Evolutionary conservation across 495 filamentous ascomycete species (phyloP).

Genomic region (Articulospora tetracladia): DNA sequence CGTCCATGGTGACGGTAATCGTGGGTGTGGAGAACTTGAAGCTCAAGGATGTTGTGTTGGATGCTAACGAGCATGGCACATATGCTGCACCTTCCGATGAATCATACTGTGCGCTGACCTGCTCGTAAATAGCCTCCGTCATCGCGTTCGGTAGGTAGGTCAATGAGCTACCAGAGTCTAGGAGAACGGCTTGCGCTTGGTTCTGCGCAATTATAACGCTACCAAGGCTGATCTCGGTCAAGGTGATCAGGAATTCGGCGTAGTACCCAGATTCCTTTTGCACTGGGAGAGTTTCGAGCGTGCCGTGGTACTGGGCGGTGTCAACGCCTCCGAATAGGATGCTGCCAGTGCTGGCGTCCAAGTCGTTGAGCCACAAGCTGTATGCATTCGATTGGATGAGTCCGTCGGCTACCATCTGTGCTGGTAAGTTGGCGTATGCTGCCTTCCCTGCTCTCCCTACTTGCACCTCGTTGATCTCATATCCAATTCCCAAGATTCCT

Average conservation of each 20-base stretch:
- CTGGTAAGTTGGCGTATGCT: conserved; percentile 77
- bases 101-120: conserved; percentile 62
- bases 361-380: conserved; percentile 84
- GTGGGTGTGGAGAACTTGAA: conserved; percentile 65
- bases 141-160: conserved; percentile 79
- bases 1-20: conserved; percentile 70
- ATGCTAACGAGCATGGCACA: conserved; percentile 67
- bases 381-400: conserved; percentile 79
- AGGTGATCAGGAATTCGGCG: conserved; percentile 76
- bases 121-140: conserved; percentile 57
- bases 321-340: conserved; percentile 94
- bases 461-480: conserved; percentile 75
- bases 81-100: conserved; percentile 52
- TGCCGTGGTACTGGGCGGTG: conserved; percentile 68
- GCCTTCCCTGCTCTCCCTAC: conserved; percentile 53
- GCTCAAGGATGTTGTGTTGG: conserved; percentile 52
- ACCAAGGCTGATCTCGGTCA: conserved; percentile 53
- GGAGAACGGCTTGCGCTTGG: conserved; percentile 64
- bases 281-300: conserved; percentile 73
- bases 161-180: conserved; percentile 91
- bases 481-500: conserved; percentile 92
- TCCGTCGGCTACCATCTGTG: conserved; percentile 64
- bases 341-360: conserved; percentile 68
- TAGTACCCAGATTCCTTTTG: conserved; percentile 53
- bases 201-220: conserved; percentile 45